Evolutionary conservation across 345 rosid species (phyloP).

Genomic region (Odontarrhena argentea): DNA sequence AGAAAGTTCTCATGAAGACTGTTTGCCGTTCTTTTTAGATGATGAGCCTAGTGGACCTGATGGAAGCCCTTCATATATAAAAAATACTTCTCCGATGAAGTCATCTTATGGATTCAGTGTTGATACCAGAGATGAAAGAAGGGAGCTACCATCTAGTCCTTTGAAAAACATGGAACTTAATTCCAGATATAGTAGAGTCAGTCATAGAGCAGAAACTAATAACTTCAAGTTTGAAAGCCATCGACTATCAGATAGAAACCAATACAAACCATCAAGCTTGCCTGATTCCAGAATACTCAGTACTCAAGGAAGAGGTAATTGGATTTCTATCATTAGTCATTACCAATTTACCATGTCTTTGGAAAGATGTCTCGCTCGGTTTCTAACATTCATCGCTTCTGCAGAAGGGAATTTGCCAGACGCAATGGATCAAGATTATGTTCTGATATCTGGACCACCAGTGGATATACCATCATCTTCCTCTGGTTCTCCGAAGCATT

Average conservation of each 20-base stretch:
- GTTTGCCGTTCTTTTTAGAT: conserved; percentile 81
- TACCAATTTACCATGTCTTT: conserved; percentile 21
- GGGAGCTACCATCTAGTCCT: conserved; percentile 50
- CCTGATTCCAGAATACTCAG: conserved; percentile 49
- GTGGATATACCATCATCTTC: conserved; percentile 64
- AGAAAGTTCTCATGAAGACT: conserved; percentile 77
- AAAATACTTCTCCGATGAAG: conserved; percentile 50
- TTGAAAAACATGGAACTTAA: conserved; percentile 43
- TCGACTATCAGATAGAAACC: conserved; percentile 38
- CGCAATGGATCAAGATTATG: conserved; percentile 86
- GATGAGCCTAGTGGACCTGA: conserved; percentile 79
- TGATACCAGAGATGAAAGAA: conserved; percentile 50
- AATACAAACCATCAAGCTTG: conserved; percentile 47
- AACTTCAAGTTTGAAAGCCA: no score
- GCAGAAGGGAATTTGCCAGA: conserved; percentile 75
- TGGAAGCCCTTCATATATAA: conserved; percentile 68
- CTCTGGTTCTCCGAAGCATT: conserved; percentile 57
- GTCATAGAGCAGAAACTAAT: conserved; percentile 22
- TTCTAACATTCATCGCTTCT: conserved; percentile 24
- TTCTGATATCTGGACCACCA: conserved; percentile 84
- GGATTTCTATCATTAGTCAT: not conserved
- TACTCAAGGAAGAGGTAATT: conserved; percentile 57
- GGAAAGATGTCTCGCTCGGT: conserved; percentile 8
- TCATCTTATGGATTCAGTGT: conserved; percentile 54
- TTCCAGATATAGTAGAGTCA: conserved; percentile 49